Base-by-base conservation (phyloP, 1,284 basidiomycete species). In the Puccinia hordei region DNA sequence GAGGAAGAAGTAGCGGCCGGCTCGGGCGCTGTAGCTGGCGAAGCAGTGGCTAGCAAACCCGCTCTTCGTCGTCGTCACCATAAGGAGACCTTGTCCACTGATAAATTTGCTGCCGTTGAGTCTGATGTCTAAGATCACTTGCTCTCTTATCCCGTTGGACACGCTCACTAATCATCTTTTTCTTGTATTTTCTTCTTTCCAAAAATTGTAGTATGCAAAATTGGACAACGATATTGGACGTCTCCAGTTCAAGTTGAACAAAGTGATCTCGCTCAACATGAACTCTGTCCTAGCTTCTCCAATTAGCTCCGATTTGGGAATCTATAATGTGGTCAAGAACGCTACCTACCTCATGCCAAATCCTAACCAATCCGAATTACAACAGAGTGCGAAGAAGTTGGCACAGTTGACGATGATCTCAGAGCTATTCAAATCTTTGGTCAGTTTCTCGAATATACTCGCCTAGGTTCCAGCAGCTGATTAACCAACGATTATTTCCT, bases 381-480 rank as follows among this genome's bases (percentile, higher is more conserved):
- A 80, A 74, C 38, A 73, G 30, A 61, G 61, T 30, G 79, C 79
- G 9, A n/a, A 55, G 59, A 72, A 68, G 24, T 46, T 80, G 51
- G 71, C 79, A 17, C 71, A 80, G 51, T 61, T 80, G 53, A 80
- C 71, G 2, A 72, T 80, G 38, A 65, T 80, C 12, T 80, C 71
- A 38, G 79, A 80, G 61, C 53, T 73, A 30, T 80, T 80, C 55
- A 80, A 80, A 72, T 80, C 79, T 22, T 68, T 80, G 49, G 79
- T 80, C 22, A 55, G 71, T 33, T 13, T 44, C 53, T 71, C 22
- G 61, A 65, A 24, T 9, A 5, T 22, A 22, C 27, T 41, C 30
- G 19, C 59, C 55, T 15, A 33, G 27, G 24, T 15, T n/a, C 12
- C 59, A 13, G 35, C 24, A 33, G 35, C 17, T 33, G 6, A 30